phyloP scores from a whole-genome alignment of 1,284 basidiomycete species.

The Moesziomyces antarcticus region DNA sequence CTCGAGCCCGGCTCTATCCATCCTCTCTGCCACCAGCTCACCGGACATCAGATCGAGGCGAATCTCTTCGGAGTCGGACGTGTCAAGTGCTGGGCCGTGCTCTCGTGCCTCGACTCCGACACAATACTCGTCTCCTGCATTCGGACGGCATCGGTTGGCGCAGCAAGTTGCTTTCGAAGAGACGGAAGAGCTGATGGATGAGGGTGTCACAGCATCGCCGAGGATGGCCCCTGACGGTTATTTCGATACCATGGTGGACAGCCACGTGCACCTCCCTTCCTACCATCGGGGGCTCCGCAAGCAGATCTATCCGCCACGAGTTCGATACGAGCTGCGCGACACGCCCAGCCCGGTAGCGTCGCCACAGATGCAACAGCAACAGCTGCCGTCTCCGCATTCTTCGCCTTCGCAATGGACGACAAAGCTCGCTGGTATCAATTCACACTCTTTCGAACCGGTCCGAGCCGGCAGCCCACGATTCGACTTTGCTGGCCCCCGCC shows the following conservation, averaged over 20 bases:
- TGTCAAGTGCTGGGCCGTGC: neutral
- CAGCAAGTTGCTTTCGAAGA: neutral
- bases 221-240: neutral
- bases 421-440: neutral
- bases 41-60: neutral
- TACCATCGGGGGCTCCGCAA: conserved; percentile 36
- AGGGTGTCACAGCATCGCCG: neutral
- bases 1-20: neutral
- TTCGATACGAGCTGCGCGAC: conserved; percentile 11
- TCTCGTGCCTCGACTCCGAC: neutral
- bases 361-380: neutral
- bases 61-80: neutral
- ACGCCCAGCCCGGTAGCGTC: neutral
- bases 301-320: conserved; percentile 29
- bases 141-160: too few species aligned
- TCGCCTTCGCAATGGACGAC: neutral
- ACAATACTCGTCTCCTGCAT: too few species aligned
- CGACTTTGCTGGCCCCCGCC: neutral
- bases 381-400: neutral
- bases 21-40: neutral
- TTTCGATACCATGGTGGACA: neutral
- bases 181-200: neutral
- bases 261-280: conserved; percentile 10
- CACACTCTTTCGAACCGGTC: neutral
- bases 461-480: neutral